A percentile compares a stretch with the other conserved stretches of the same genome.
Conservation (phyloP, 1,284 basidiomycete species). For the Cryptococcus deneoformans region DNA sequence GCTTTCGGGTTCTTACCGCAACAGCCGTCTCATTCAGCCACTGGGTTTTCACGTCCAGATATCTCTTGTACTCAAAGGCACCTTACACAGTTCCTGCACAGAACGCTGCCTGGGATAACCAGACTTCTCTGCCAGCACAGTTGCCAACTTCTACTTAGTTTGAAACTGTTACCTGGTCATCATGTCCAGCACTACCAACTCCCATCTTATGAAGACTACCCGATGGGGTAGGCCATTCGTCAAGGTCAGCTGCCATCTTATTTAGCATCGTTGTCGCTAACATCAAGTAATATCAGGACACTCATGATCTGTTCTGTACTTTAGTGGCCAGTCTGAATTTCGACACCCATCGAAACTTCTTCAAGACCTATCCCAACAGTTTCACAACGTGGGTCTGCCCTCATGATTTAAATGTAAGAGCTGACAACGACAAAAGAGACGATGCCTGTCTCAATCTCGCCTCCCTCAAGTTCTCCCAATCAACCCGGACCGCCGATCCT, state of each 20-base stretch:
- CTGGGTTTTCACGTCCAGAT: no score
- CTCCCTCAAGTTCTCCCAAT: conserved; percentile 98
- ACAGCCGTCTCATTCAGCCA: no score
- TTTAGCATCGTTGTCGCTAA: neutral
- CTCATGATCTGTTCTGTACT: conserved; percentile 96
- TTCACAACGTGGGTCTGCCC: conserved; percentile 81
- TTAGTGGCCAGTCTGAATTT: conserved; percentile 91
- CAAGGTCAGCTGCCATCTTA: conserved; percentile 58
- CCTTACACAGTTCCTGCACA: no score
- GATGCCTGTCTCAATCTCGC: conserved; percentile 92
- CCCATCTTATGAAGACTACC: conserved; percentile 96
- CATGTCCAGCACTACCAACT: conserved; percentile 45
- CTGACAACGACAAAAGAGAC: conserved; percentile 59
- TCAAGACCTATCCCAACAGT: conserved; percentile 89
- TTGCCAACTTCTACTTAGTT: no score
- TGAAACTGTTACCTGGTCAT: conserved; percentile 1
- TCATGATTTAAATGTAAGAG: no score
- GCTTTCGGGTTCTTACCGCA: no score
- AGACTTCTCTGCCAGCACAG: no score
- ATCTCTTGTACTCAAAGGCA: no score
- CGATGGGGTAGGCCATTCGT: conserved; percentile 90
- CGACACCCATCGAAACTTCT: conserved; percentile 88
- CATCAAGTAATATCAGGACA: conserved; percentile 59
- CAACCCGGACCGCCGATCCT: conserved; percentile 95
- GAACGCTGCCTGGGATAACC: no score